Evolutionary conservation across 176 grass and related monocot genomes (phyloP), one percentile per base, ranked within the genome.

Genomic region (Eragrostis curvula): DNA sequence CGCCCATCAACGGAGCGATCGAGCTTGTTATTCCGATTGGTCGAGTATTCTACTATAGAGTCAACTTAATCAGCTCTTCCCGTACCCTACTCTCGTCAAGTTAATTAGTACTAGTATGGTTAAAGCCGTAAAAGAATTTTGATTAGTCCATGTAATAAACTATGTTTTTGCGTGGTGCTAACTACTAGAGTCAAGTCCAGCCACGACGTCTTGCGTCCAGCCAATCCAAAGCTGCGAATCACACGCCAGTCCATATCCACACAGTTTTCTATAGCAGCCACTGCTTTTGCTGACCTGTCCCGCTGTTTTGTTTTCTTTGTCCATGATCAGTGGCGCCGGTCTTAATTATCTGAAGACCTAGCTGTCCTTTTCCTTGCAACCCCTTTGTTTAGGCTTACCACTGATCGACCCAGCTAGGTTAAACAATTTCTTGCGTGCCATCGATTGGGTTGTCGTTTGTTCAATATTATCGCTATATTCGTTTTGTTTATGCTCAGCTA

Each of bases 281-380:
- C 28, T 50, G 65, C 27, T 27, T 45, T 79, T 28, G 58, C 32
- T 65, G 44, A 79, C 68, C 75, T 65, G 58, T 45, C 57, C 15
- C 17, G 28, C 12, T 0, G 1, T 73, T 79, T 85, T 71, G 20
- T 64, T 71, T 41, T 51, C 16, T 59, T 57, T 24, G 23, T 83
- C 28, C 51, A n/a, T 48, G 24, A 28, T 29, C 75, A n/a, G 58
- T 23, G n/a, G n/a, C n/a, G 56, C 67, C 75, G 46, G 75, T 73
- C 75, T 85, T 73, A 79, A 63, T 23, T 79, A 53, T 79, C 52
- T 65, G 57, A 50, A 62, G 58, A 62, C 58, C 58, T 62, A 62
- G 24, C 58, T 62, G 58, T 62, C 58, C 58, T 62, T 62, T 14
- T 62, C 24, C 29, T 62, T 59, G 21, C 56, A 23, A 24, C 56